Base-by-base conservation (phyloP, 176 grass and related monocot genomes). In the Zea luxurians region DNA sequence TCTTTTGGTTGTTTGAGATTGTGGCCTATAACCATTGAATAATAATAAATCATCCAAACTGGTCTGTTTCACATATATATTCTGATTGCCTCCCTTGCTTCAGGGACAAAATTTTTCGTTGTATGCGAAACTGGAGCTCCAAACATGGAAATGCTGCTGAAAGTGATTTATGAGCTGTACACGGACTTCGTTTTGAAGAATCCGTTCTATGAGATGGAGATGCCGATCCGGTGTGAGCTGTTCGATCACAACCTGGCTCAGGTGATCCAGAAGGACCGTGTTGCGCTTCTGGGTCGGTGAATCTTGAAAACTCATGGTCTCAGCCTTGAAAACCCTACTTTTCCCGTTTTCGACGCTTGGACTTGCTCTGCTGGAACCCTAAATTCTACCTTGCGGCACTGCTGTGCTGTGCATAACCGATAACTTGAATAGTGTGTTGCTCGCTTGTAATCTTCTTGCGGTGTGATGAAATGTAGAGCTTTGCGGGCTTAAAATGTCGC, bases 161-260 rank as follows among this genome's bases (percentile, higher is more conserved):
- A 95, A 77, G 59, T 84, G 5, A 89, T 92, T 48, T 98, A 92
- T 6, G 96, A 98, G 83, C 48, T 95, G 12, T 95, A 99, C 83
- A 93, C 96, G 0, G 92, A 99, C 55, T 99, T 91, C 67, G 96
- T 99, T 16, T 75, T 99, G 87, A 99, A 95, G 88, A 99, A 95
- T 60, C 92, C 92, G 0, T 99, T 99, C 83, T 95, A 99, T 62
- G 96, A 99, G 89, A 99, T 99, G 86, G 96, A 99, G 70, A 99
- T 99, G 96, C 96, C 92, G 12, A 99, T 99, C 37, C 83, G 92
- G 27, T 99, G 96, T 47, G 96, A 99, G 70, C 89, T 92, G 41
- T 99, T 99, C 79, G 96, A 99, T 50, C 78, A 95, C 80, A 94
- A 94, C 75, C 71, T 99, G 53, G 86, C 96, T 41, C 91, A 90